Evolutionary conservation across 2,329 filamentous ascomycete species (phyloP).

Genomic region (Penicillium janthinellum): DNA sequence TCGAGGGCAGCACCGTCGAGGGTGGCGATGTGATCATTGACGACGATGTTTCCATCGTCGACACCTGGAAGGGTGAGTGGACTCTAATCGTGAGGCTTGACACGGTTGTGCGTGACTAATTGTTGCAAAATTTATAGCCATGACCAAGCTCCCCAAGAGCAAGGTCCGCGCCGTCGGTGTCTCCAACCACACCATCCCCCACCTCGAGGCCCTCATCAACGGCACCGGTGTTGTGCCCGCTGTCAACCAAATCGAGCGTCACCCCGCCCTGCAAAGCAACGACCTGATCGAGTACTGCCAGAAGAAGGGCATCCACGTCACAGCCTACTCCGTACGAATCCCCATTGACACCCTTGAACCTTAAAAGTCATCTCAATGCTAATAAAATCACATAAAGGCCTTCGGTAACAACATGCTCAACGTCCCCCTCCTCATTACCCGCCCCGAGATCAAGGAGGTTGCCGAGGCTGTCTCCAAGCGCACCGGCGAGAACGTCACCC

Average conservation of each 20-base stretch:
- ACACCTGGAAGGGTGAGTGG: slow-evolving; percentile 46
- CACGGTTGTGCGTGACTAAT: not conserved
- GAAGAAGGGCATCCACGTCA: slow-evolving; percentile 60
- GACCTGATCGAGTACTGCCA: slow-evolving; percentile 60
- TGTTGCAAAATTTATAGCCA: slow-evolving; percentile 32
- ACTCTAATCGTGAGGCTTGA: too few relatives aligned
- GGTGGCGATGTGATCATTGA: slow-evolving; percentile 50
- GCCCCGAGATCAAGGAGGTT: slow-evolving; percentile 64
- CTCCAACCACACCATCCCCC: slow-evolving; percentile 44
- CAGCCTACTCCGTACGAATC: slow-evolving; percentile 60
- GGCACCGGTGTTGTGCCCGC: slow-evolving; percentile 61
- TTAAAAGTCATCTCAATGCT: not conserved
- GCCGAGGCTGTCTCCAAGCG: slow-evolving; percentile 56
- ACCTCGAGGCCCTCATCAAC: slow-evolving; percentile 58
- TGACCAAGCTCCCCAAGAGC: slow-evolving; percentile 47
- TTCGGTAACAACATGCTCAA: slow-evolving; percentile 63
- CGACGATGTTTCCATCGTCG: slow-evolving; percentile 42
- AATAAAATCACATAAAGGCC: slow-evolving; percentile 35
- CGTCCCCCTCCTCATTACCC: slow-evolving; percentile 65
- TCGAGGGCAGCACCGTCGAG: slow-evolving; percentile 38
- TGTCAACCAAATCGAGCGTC: slow-evolving; percentile 70
- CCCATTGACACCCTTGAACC: too few relatives aligned
- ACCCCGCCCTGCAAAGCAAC: slow-evolving; percentile 67
- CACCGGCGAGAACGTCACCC: slow-evolving; percentile 36
- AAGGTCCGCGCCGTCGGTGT: slow-evolving; percentile 47